Conservation (phyloP, 2,329 filamentous ascomycete genomes). For the Grosmannia penicillata region DNA sequence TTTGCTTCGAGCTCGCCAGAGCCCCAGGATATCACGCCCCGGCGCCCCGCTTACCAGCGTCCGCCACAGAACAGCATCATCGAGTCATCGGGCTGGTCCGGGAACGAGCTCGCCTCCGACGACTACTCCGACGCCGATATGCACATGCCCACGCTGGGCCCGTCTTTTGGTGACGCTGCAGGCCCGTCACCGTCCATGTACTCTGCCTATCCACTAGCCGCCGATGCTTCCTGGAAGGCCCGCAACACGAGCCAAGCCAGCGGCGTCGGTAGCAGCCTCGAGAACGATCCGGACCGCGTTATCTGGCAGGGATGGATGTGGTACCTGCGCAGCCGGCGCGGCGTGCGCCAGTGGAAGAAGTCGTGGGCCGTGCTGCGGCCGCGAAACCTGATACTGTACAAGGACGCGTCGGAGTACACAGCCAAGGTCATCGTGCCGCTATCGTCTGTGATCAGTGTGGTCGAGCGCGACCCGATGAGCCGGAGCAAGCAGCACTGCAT, state of each 20-base stretch:
- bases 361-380: conserved; percentile 85
- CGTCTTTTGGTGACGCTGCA: conserved; percentile 36
- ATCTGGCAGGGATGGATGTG: conserved; percentile 87
- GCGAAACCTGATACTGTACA: conserved; percentile 78
- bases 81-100: conserved; percentile 46
- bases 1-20: conserved; percentile 48
- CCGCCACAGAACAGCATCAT: conserved; percentile 19
- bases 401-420: conserved; percentile 81
- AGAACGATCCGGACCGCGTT: conserved; percentile 65
- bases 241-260: conserved; percentile 48
- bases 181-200: conserved; percentile 20
- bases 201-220: not conserved
- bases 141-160: conserved; percentile 26
- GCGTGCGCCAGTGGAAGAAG: conserved; percentile 86
- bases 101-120: conserved; percentile 61
- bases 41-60: conserved; percentile 39
- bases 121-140: conserved; percentile 66
- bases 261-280: conserved; percentile 32
- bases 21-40: conserved; percentile 25
- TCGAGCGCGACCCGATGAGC: conserved; percentile 81
- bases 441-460: conserved; percentile 67
- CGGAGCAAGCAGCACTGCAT: conserved; percentile 75
- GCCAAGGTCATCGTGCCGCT: conserved; percentile 72
- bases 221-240: not conserved
- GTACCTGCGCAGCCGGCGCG: conserved; percentile 66